Evolutionary conservation across 495 filamentous ascomycete species (phyloP), one percentile per base, ranked within the genome.

Genomic region (Penicillium herquei): DNA sequence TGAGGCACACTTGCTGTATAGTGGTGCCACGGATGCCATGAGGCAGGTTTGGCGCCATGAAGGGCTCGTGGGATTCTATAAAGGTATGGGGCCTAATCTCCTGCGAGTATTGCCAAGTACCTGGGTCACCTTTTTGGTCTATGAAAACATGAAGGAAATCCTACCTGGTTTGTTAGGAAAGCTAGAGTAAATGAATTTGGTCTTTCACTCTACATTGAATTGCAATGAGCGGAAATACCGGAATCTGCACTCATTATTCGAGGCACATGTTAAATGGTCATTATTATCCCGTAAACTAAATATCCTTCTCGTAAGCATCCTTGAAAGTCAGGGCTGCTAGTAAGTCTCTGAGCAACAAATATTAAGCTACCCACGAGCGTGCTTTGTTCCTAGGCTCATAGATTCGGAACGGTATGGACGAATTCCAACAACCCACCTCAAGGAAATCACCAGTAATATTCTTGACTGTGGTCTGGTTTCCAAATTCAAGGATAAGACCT

Each of bases 101-200:
- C 72, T 96, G 52, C 83, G 93, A 52, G 94, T 98, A 43, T 68
- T 98, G 67, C 94, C 94, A 12, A 91, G 91, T 49, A 98, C 93
- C 12, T 96, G 94, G 84, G 89, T 96, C 40, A 98, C 93, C n/a
- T 97, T 98, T 68, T 70, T 98, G 62, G 92, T 97, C 44, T 98
- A 98, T 72, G 94, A 98, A 77, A 98, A 98, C 73, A 87, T 84
- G 51, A 92, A 85, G 74, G 78, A 55, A n/a, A 65, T 67, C 57
- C 17, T 76, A 56, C 57, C 69, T 0, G 46, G 30, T 26, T 26
- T 26, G 21, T 26, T 26, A 26, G 21, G 21, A 26, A 1, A 26
- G 4, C 2, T 26, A 1, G 21, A 4, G 21, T 26, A 26, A 26
- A 26, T 26, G 21, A 26, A 26, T 26, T 26, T 26, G 21, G 2